These are phyloP conservation scores for Stagonosporopsis tanaceti DNA, from an alignment of 2,329 filamentous ascomycete genomes.

Conservation along the genomic window DNA sequence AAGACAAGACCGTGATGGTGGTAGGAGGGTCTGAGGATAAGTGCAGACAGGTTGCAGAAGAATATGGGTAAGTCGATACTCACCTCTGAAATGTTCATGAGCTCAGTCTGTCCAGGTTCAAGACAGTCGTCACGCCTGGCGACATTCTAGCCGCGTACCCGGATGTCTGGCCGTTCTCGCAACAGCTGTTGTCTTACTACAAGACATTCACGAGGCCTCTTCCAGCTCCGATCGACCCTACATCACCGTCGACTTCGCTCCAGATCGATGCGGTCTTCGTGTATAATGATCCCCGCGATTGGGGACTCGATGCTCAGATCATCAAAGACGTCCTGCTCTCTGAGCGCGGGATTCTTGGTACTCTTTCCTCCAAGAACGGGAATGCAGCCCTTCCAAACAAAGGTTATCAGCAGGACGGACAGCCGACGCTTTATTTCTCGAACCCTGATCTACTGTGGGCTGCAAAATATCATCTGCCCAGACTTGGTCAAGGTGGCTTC, in stretches of 20 bases:
- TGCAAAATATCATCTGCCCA: constrained; percentile 81
- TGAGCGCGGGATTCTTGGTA: constrained; percentile 79
- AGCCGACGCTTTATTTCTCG: constrained; percentile 84
- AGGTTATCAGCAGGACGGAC: constrained; percentile 83
- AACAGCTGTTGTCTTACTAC: constrained; percentile 70
- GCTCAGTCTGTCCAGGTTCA: constrained; percentile 46
- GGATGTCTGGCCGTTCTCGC: constrained; percentile 83
- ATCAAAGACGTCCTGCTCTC: constrained; percentile 86
- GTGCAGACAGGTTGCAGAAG: constrained; percentile 76
- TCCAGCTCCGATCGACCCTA: constrained; percentile 59
- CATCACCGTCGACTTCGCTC: constrained; percentile 61
- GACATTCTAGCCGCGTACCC: constrained; percentile 81
- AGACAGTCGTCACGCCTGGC: constrained; percentile 81
- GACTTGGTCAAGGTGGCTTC: constrained; percentile 92
- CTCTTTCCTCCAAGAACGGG: constrained; percentile 76
- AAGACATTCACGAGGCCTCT: constrained; percentile 64
- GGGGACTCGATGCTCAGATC: constrained; percentile 88
- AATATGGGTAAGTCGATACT: constrained; percentile 46
- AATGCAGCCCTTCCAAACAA: constrained; percentile 68
- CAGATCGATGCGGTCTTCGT: constrained; percentile 92
- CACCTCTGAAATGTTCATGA: background rate
- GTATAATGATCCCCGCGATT: constrained; percentile 96
- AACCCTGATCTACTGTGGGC: constrained; percentile 94
- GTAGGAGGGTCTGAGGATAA: constrained; percentile 59
- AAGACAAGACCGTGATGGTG: constrained; percentile 61